Evolutionary conservation across 2,329 filamentous ascomycete genomes (phyloP).

Genomic region (Colletotrichum sp.): DNA sequence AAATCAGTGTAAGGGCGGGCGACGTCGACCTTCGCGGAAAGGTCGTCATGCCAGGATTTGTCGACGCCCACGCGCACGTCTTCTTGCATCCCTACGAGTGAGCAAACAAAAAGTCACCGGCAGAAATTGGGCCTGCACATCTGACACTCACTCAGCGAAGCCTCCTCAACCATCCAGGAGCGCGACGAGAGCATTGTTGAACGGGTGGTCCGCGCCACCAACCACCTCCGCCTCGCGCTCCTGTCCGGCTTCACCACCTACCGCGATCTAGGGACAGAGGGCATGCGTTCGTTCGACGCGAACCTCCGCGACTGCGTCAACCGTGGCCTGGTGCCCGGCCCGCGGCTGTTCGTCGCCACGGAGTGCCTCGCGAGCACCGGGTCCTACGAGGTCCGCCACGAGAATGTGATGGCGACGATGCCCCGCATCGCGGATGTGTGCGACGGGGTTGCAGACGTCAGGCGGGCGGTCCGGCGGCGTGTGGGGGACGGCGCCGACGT

Average conservation of each 20-base stretch:
- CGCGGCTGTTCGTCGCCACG: slow-evolving; percentile 61
- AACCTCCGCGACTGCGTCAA: slow-evolving; percentile 59
- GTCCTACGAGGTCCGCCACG: slow-evolving; percentile 53
- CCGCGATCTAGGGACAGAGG: slow-evolving; percentile 60
- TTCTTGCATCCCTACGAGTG: slow-evolving; percentile 56
- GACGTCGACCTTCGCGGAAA: slow-evolving; percentile 61
- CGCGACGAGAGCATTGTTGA: slow-evolving; percentile 65
- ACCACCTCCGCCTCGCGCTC: slow-evolving; percentile 57
- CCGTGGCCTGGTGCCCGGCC: slow-evolving; percentile 57
- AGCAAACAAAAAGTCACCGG: not conserved
- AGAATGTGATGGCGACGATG: slow-evolving; percentile 43
- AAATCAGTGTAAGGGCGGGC: slow-evolving; percentile 30
- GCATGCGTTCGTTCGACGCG: slow-evolving; percentile 53
- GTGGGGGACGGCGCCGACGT: slow-evolving; percentile 54
- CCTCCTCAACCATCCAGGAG: slow-evolving; percentile 48
- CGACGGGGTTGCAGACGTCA: slow-evolving; percentile 52
- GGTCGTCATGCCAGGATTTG: slow-evolving; percentile 56
- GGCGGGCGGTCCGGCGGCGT: slow-evolving; percentile 50
- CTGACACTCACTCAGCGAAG: slow-evolving; percentile 6
- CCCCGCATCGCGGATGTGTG: slow-evolving; percentile 42
- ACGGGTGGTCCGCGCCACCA: slow-evolving; percentile 57
- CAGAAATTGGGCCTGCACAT: not conserved
- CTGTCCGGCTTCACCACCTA: slow-evolving; percentile 65
- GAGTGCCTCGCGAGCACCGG: slow-evolving; percentile 54
- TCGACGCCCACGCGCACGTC: slow-evolving; percentile 63